Evolutionary conservation across 179 eudicot species (phyloP).

Genomic region (Vitellaria paradoxa): DNA sequence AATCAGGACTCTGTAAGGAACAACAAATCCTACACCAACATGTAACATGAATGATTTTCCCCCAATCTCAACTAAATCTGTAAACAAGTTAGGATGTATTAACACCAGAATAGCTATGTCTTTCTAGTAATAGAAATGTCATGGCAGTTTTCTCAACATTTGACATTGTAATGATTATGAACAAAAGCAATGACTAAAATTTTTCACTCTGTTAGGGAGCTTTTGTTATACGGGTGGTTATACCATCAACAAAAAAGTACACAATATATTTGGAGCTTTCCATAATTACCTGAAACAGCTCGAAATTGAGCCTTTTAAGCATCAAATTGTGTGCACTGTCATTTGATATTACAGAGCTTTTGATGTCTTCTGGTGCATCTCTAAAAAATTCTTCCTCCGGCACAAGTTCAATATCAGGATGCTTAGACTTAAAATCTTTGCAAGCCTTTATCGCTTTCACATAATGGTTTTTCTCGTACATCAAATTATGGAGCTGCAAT

Average conservation of each 20-base stretch:
- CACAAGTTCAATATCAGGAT: slow-evolving; percentile 91
- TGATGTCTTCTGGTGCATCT: slow-evolving; percentile 81
- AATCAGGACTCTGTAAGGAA: too few species aligned
- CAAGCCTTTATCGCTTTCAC: slow-evolving; percentile 95
- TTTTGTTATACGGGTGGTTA: background rate
- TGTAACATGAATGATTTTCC: too few species aligned
- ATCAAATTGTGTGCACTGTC: slow-evolving; percentile 77
- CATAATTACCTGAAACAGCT: slow-evolving; percentile 68
- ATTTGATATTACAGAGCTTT: slow-evolving; percentile 47
- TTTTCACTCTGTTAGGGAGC: background rate
- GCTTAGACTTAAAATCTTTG: slow-evolving; percentile 93
- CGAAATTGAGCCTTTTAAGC: slow-evolving; percentile 90
- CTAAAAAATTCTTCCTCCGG: slow-evolving; percentile 80
- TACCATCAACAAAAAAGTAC: background rate
- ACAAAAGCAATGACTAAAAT: background rate
- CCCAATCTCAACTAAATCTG: too few species aligned
- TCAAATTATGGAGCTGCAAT: slow-evolving; percentile 90
- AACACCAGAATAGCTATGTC: too few species aligned
- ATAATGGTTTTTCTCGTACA: slow-evolving; percentile 94
- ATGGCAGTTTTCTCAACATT: background rate
- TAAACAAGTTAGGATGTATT: too few species aligned
- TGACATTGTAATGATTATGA: background rate
- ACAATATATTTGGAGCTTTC: background rate
- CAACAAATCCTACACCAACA: too few species aligned
- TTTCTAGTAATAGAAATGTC: too few species aligned